Conservation (phyloP, 2,329 filamentous ascomycete species). For the Myriosclerotinia scirpicola region DNA sequence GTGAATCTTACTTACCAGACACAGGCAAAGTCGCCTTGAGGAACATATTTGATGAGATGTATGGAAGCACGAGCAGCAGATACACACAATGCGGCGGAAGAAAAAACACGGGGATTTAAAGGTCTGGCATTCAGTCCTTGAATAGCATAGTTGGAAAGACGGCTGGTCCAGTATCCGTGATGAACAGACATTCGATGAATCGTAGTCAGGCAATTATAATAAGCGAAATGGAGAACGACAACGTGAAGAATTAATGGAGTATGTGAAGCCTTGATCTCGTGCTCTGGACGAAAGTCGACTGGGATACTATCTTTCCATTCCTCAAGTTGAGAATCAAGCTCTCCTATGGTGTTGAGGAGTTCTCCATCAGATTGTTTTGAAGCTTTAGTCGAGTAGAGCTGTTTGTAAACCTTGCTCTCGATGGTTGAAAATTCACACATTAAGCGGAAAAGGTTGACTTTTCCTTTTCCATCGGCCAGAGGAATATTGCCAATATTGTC, state of each 20-base stretch:
- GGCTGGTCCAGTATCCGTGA: slow-evolving; percentile 96
- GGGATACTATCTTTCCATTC: slow-evolving; percentile 97
- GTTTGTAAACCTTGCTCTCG: slow-evolving; percentile 91
- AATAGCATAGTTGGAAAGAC: slow-evolving; percentile 91
- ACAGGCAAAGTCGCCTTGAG: slow-evolving; percentile 89
- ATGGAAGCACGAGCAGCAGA: slow-evolving; percentile 91
- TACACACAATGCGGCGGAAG: slow-evolving; percentile 88
- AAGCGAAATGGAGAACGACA: slow-evolving; percentile 91
- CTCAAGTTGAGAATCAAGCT: slow-evolving; percentile 85
- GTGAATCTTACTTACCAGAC: slow-evolving; percentile 70
- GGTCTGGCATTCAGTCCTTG: slow-evolving; percentile 89
- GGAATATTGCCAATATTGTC: slow-evolving; percentile 96
- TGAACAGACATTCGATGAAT: slow-evolving; percentile 99
- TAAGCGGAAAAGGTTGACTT: slow-evolving; percentile 90
- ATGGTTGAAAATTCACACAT: slow-evolving; percentile 92
- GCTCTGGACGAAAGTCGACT: slow-evolving; percentile 92
- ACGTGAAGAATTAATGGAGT: slow-evolving; percentile 93
- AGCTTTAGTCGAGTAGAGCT: slow-evolving; percentile 88
- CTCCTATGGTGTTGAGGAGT: slow-evolving; percentile 90
- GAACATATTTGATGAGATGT: slow-evolving; percentile 91
- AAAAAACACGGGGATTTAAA: slow-evolving; percentile 90
- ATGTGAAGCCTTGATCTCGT: slow-evolving; percentile 91
- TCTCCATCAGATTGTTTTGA: slow-evolving; percentile 90
- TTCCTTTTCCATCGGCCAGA: slow-evolving; percentile 81
- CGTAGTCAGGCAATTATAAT: slow-evolving; percentile 96